phyloP scores from a whole-genome alignment of 202 grass and related monocot genomes.

The Musa balbisiana region DNA sequence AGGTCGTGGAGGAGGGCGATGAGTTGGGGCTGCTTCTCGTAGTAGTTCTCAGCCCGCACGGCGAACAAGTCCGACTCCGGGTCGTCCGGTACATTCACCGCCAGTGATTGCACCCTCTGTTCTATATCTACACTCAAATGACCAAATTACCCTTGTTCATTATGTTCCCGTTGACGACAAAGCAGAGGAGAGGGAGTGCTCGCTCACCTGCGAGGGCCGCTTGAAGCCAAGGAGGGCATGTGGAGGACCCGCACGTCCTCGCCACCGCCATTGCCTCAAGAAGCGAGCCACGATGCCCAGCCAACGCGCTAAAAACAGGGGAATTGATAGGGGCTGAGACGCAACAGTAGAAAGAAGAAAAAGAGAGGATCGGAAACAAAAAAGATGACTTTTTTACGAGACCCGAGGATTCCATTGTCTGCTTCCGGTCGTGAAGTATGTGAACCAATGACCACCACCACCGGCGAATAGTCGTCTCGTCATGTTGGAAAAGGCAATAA shows the following conservation, averaged over 20 bases:
- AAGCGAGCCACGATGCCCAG: not conserved
- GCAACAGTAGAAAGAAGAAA: too few species aligned
- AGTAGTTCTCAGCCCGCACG: conserved; percentile 6
- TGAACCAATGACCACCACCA: too few species aligned
- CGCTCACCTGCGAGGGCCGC: conserved; percentile 61
- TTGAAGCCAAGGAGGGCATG: conserved; percentile 76
- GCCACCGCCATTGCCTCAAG: not conserved
- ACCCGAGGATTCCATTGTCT: too few species aligned
- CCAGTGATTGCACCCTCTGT: conserved; percentile 3
- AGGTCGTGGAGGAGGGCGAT: conserved; percentile 8
- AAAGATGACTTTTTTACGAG: too few species aligned
- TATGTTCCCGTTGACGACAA: too few species aligned
- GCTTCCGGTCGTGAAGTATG: too few species aligned
- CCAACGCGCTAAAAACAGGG: too few species aligned
- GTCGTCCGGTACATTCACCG: not conserved
- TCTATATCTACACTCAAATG: conserved; percentile 1
- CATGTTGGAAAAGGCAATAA: too few species aligned
- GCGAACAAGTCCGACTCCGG: conserved; percentile 2
- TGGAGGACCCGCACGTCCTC: conserved; percentile 14
- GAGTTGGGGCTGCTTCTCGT: conserved; percentile 11
- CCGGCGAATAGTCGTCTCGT: too few species aligned
- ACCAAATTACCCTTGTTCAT: not conserved
- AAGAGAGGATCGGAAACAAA: too few species aligned
- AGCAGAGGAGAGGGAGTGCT: not conserved
- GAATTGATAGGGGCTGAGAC: too few species aligned